These are phyloP conservation scores for Closterium sp. DNA, from an alignment of 139 green algal species.

Conservation along the genomic window DNA sequence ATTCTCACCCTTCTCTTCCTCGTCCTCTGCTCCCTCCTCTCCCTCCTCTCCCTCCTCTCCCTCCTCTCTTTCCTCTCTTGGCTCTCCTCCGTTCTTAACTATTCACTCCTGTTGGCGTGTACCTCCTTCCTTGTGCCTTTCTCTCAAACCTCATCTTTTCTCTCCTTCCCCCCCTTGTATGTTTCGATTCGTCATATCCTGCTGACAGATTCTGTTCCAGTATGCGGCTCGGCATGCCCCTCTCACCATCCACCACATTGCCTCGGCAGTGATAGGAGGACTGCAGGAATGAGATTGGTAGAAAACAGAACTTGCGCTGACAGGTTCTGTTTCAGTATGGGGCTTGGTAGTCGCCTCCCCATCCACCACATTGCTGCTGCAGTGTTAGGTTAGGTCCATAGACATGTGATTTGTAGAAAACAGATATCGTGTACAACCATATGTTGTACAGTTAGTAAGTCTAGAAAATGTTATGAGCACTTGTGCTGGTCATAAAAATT, in stretches of 20 bases:
- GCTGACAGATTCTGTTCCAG: conserved; percentile 83
- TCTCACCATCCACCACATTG: conserved; percentile 59
- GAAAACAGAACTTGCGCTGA: background rate
- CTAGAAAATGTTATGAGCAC: too few species aligned
- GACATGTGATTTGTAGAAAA: background rate
- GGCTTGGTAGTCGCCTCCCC: conserved; percentile 39
- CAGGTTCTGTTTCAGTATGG: conserved; percentile 79
- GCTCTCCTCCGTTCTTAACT: background rate
- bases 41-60: background rate
- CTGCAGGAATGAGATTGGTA: too few species aligned
- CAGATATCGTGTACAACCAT: background rate
- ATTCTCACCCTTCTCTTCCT: background rate
- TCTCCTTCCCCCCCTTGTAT: background rate
- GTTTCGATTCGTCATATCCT: too few species aligned
- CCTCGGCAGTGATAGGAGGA: background rate
- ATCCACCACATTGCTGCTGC: background rate
- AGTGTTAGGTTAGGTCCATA: background rate
- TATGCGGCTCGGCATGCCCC: conserved; percentile 63
- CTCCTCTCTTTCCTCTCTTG: background rate
- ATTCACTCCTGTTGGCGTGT: too few species aligned
- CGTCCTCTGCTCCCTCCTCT: background rate
- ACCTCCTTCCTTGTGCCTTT: too few species aligned
- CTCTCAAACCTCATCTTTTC: background rate
- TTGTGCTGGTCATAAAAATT: too few species aligned
- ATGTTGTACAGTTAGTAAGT: background rate